Percentiles rank a stretch among this genome's conserved stretches.
These are phyloP conservation scores for Albatrellus ellisii DNA, from an alignment of 768 basidiomycete genomes.

Conservation along the genomic window DNA sequence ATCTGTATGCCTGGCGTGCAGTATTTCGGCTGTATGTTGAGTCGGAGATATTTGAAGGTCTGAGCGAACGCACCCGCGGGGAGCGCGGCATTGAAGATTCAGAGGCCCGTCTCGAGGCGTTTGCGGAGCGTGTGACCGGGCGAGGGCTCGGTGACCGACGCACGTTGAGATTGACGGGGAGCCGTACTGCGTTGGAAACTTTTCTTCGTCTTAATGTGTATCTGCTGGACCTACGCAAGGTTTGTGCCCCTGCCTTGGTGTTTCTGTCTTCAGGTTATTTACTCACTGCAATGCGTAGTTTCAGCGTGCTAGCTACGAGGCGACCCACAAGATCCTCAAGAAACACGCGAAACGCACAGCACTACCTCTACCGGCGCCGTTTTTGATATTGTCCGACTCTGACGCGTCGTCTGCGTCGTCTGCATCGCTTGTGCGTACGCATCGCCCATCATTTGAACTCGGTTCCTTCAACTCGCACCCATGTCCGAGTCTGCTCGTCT, in stretches of 20 bases:
- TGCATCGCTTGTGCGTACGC: neutral
- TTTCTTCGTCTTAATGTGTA: conserved; percentile 58
- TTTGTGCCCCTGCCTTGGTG: conserved; percentile 15
- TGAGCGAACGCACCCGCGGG: conserved; percentile 48
- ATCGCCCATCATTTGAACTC: neutral
- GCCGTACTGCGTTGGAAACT: conserved; percentile 29
- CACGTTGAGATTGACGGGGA: conserved; percentile 34
- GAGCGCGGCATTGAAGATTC: conserved; percentile 59
- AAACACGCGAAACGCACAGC: conserved; percentile 88
- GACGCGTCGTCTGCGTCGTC: neutral
- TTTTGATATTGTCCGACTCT: conserved; percentile 1
- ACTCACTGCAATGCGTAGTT: conserved; percentile 34
- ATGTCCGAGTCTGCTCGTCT: neutral
- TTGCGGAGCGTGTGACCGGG: conserved; percentile 41
- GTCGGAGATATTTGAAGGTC: conserved; percentile 71
- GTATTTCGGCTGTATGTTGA: conserved; percentile 84
- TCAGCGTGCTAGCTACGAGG: conserved; percentile 75
- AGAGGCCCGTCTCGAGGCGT: conserved; percentile 53
- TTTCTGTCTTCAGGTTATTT: neutral
- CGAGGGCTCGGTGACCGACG: conserved; percentile 32
- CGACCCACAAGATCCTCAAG: conserved; percentile 86
- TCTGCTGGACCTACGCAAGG: conserved; percentile 75
- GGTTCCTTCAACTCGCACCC: neutral
- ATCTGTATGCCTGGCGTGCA: conserved; percentile 82
- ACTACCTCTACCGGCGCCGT: conserved; percentile 41